These are phyloP conservation scores for Zea luxurians DNA, from an alignment of 176 grass and related monocot species.

Conservation along the genomic window DNA sequence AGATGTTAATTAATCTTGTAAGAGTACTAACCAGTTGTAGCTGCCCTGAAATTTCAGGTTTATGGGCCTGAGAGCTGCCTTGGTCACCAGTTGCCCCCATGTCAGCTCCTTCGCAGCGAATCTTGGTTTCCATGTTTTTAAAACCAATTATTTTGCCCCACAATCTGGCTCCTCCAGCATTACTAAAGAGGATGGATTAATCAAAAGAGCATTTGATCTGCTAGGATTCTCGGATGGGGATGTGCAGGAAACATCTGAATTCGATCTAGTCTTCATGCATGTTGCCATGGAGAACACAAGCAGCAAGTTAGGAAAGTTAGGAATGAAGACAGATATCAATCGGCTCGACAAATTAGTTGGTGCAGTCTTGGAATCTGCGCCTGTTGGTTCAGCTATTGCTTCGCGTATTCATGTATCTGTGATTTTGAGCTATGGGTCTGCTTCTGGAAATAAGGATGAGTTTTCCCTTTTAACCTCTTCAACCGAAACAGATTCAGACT, in stretches of 20 bases:
- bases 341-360: slow-evolving; percentile 68
- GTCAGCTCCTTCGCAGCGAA: slow-evolving; percentile 51
- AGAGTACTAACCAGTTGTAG: not conserved
- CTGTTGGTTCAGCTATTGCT: slow-evolving; percentile 49
- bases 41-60: slow-evolving; percentile 54
- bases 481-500: slow-evolving; percentile 59
- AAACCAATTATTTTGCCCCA: slow-evolving; percentile 40
- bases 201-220: slow-evolving; percentile 40
- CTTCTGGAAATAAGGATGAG: slow-evolving; percentile 44
- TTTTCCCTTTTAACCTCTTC: slow-evolving; percentile 40
- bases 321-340: slow-evolving; percentile 55
- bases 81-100: slow-evolving; percentile 55
- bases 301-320: slow-evolving; percentile 50
- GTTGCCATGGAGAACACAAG: slow-evolving; percentile 53
- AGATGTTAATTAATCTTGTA: not conserved
- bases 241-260: slow-evolving; percentile 66
- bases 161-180: not conserved
- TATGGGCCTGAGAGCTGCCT: slow-evolving; percentile 77
- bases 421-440: slow-evolving; percentile 71
- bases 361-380: slow-evolving; percentile 54
- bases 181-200: slow-evolving; percentile 37
- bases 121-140: slow-evolving; percentile 58
- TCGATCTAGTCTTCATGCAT: slow-evolving; percentile 80
- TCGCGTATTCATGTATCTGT: slow-evolving; percentile 68
- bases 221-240: slow-evolving; percentile 56